Conservation (phyloP, 2,329 filamentous ascomycete species). For the Ciborinia camelliae region DNA sequence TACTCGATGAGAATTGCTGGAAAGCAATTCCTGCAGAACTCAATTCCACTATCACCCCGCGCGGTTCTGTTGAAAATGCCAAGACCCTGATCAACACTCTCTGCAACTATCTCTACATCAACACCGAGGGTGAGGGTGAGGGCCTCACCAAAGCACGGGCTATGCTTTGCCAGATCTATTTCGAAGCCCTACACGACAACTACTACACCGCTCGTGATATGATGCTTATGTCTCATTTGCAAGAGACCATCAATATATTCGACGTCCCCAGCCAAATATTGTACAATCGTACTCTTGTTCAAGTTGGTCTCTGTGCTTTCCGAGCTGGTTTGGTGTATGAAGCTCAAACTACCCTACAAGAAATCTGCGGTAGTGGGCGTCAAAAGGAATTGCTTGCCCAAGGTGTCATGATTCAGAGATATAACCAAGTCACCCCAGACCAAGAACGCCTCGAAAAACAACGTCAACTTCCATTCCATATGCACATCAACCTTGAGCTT, state of each 20-base stretch:
- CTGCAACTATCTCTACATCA: slow-evolving; percentile 89
- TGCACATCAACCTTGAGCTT: slow-evolving; percentile 99
- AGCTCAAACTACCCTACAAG: slow-evolving; percentile 93
- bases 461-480: slow-evolving; percentile 97
- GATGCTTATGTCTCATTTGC: slow-evolving; percentile 99
- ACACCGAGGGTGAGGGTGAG: slow-evolving; percentile 76
- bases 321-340: slow-evolving; percentile 95
- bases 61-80: slow-evolving; percentile 64
- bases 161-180: slow-evolving; percentile 99
- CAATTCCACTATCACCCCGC: slow-evolving; percentile 78
- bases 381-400: slow-evolving; percentile 98
- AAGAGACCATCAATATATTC: slow-evolving; percentile 95
- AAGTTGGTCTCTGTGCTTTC: slow-evolving; percentile 98
- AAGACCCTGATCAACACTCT: slow-evolving; percentile 76
- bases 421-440: slow-evolving; percentile 92
- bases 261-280: slow-evolving; percentile 97
- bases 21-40: slow-evolving; percentile 67
- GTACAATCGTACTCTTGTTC: slow-evolving; percentile 96
- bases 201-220: slow-evolving; percentile 98
- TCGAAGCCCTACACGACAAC: slow-evolving; percentile 92
- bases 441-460: slow-evolving; percentile 97
- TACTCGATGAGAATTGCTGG: slow-evolving; percentile 93
- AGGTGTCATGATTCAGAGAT: slow-evolving; percentile 97
- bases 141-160: slow-evolving; percentile 90
- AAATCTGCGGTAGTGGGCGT: slow-evolving; percentile 94